Evolutionary conservation across 805 yeast species (phyloP).

Genomic region (Hanseniaspora clermontiae): DNA sequence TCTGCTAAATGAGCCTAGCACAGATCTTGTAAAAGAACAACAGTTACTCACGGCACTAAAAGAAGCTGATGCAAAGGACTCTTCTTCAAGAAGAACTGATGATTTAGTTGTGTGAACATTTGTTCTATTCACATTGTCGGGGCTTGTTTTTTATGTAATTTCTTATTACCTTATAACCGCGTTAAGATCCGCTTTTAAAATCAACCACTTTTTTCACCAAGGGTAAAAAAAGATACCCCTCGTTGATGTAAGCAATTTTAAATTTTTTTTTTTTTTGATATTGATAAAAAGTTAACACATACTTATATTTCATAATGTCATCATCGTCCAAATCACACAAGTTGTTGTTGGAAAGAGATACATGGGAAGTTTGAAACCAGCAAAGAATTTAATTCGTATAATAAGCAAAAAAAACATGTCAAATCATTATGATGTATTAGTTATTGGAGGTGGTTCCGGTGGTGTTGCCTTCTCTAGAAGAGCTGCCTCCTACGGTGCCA

Average conservation of each 20-base stretch:
- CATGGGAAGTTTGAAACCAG: neutral
- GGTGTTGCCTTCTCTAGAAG: conserved; percentile 98
- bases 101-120: neutral
- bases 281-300: neutral
- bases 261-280: too few relatives aligned
- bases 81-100: neutral
- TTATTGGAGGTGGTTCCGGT: conserved; percentile 98
- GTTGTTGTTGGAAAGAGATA: neutral
- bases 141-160: neutral
- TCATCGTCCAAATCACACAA: too few relatives aligned
- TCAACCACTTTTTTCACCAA: neutral
- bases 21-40: neutral
- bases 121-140: neutral
- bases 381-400: neutral
- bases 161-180: neutral
- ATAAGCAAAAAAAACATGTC: conserved; percentile 35
- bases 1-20: neutral
- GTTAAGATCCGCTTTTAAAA: neutral
- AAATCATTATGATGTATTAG: conserved; percentile 73
- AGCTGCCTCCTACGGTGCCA: conserved; percentile 88
- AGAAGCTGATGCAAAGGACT: neutral
- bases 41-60: neutral
- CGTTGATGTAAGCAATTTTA: neutral
- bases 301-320: too few relatives aligned
- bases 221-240: neutral